Base-by-base conservation (phyloP, 2,329 filamentous ascomycete genomes). In the Fusarium sp. region DNA sequence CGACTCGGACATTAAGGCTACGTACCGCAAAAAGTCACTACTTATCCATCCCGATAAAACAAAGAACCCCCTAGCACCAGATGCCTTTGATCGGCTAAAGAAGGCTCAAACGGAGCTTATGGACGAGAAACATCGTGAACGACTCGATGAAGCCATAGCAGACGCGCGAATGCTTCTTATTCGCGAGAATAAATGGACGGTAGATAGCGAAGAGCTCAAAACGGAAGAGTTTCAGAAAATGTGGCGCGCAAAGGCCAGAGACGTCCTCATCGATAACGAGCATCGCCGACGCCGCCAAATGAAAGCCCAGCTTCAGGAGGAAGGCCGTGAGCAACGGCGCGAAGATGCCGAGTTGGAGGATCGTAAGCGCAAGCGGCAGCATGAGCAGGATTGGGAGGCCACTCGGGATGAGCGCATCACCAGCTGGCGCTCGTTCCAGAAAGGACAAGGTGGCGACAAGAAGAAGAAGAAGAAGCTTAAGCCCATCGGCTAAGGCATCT, bases 31-130 rank as follows among this genome's bases (percentile, higher is more conserved):
- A 75, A 98, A 97, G 81, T 99, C 96, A n/a, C 90, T 99, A 58
- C 89, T 99, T 48, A 98, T 99, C 83, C 96, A 99, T 83, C 96
- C 96, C 8, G 96, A 99, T 84, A 99, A 99, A 80, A 97, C 96
- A 57, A 90, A 90, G 75, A 98, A 99, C 77, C 91, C 93, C 0
- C 87, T 85, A 48, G 96, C 96, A 0, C 95, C 96, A 5, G 96
- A 98, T 75, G 96, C 96, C 70, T 99, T 99, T 77, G 96, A 99
- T 81, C 90, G 95, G 11, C 87, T 99, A 28, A 97, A 97, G 76
- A 97, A 98, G 81, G 96, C 96, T 0, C 94, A 98, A 77, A 92
- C 90, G 3, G 89, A 93, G 73, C 87, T 99, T 6, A 91, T 97
- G 83, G 96, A 99, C 79, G 95, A 98, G 83, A 97, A 97, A 81